These are phyloP conservation scores for Chrysanthemum seticuspe DNA, from an alignment of 129 eudicot species.

Conservation along the genomic window DNA sequence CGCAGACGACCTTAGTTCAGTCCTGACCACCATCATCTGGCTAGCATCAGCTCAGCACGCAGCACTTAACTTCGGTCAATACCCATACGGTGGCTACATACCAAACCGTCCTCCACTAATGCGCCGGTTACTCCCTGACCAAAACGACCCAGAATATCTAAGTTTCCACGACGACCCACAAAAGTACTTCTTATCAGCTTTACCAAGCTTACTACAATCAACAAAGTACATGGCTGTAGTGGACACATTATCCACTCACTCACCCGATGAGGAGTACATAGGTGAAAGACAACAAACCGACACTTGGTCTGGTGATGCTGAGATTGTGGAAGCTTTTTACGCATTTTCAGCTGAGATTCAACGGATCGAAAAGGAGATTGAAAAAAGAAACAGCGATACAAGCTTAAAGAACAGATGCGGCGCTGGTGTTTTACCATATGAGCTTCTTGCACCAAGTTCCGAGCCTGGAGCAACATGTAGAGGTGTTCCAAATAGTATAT, in stretches of 20 bases:
- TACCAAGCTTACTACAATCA: slow-evolving; percentile 79
- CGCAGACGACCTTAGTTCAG: slow-evolving; percentile 60
- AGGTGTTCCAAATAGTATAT: slow-evolving; percentile 96
- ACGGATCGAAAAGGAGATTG: slow-evolving; percentile 74
- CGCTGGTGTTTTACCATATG: slow-evolving; percentile 97
- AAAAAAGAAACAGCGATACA: slow-evolving; percentile 54
- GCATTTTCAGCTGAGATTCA: slow-evolving; percentile 68
- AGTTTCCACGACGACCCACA: slow-evolving; percentile 74
- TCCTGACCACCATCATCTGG: slow-evolving; percentile 92
- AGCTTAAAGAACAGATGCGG: slow-evolving; percentile 84
- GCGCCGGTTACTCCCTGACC: slow-evolving; percentile 78
- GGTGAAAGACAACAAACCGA: slow-evolving; percentile 79
- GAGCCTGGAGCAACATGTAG: slow-evolving; percentile 90
- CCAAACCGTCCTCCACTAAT: slow-evolving; percentile 89
- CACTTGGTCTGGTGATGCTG: slow-evolving; percentile 84
- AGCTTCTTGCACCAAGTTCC: slow-evolving; percentile 86
- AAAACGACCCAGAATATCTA: slow-evolving; percentile 70
- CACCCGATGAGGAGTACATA: slow-evolving; percentile 93
- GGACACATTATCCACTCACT: slow-evolving; percentile 89
- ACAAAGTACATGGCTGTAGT: slow-evolving; percentile 95
- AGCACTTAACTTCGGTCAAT: slow-evolving; percentile 94
- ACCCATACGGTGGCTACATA: slow-evolving; percentile 93
- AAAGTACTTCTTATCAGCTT: slow-evolving; percentile 61
- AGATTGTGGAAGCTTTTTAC: slow-evolving; percentile 69
- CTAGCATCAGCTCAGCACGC: slow-evolving; percentile 96